These are phyloP conservation scores for Meredithiella fracta DNA, from an alignment of 2,329 filamentous ascomycete species.

Conservation along the genomic window DNA sequence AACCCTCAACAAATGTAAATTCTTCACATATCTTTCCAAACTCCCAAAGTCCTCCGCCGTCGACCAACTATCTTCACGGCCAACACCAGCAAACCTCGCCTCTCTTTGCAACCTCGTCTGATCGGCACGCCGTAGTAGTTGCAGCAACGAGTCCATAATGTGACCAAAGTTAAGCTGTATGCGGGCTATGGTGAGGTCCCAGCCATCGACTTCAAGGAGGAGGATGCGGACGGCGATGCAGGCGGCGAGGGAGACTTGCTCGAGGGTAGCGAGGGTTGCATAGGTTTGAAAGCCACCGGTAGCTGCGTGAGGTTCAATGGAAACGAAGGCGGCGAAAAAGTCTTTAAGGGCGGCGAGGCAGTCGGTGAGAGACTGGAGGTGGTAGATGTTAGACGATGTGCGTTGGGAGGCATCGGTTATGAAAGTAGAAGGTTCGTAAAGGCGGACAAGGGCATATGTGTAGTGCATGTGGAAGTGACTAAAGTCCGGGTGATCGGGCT, in stretches of 20 bases:
- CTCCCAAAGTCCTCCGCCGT: conserved; percentile 13
- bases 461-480: conserved; percentile 20
- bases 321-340: conserved; percentile 22
- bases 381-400: conserved; percentile 18
- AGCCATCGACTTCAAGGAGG: conserved; percentile 15
- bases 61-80: conserved; percentile 8
- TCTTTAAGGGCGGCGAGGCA: conserved; percentile 22
- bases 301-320: conserved; percentile 17
- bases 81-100: conserved; percentile 11
- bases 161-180: conserved; percentile 14
- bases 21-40: conserved; percentile 13
- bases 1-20: conserved; percentile 11
- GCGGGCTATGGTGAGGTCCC: conserved; percentile 14
- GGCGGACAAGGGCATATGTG: conserved; percentile 23
- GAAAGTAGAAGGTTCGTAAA: conserved; percentile 26
- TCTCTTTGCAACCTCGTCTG: conserved; percentile 10
- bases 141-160: conserved; percentile 13
- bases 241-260: conserved; percentile 12
- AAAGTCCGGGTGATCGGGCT: conserved; percentile 11
- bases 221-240: conserved; percentile 14
- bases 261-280: conserved; percentile 12
- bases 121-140: conserved; percentile 11
- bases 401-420: conserved; percentile 18
- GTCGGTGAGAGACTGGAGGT: conserved; percentile 22
- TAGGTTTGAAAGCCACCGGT: conserved; percentile 14